Conservation (phyloP, 164 flowering plant genomes). For the Protea cynaroides region DNA sequence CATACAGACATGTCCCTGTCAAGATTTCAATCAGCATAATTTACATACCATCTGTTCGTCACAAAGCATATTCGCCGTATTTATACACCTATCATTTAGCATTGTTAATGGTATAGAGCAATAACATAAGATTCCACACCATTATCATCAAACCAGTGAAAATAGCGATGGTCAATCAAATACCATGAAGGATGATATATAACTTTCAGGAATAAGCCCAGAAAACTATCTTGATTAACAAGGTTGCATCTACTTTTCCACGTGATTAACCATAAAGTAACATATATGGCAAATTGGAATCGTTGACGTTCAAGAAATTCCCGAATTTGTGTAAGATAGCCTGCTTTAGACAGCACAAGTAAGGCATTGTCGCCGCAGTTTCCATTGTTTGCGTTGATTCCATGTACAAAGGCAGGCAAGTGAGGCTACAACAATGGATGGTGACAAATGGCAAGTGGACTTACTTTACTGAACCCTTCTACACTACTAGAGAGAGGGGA, state of each 20-base stretch:
- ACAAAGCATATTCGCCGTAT: constrained; percentile 35
- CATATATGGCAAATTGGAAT: constrained; percentile 13
- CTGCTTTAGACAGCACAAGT: constrained; percentile 11
- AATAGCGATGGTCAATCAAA: too few species aligned
- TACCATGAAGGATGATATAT: too few species aligned
- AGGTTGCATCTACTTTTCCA: constrained; percentile 27
- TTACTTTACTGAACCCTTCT: too few species aligned
- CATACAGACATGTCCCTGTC: constrained; percentile 34
- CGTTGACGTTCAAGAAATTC: constrained; percentile 22
- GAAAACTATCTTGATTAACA: neutral
- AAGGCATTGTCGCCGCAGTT: too few species aligned
- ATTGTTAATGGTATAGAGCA: constrained; percentile 19
- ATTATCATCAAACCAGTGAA: constrained; percentile 1
- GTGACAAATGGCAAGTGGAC: too few species aligned
- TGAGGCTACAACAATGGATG: too few species aligned
- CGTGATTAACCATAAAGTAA: constrained; percentile 19
- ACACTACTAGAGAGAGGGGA: too few species aligned
- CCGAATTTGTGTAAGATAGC: constrained; percentile 8
- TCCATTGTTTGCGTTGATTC: too few species aligned
- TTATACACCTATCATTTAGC: constrained; percentile 36
- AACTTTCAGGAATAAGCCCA: too few species aligned
- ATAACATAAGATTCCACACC: constrained; percentile 6
- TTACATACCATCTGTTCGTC: constrained; percentile 30
- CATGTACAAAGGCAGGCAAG: too few species aligned
- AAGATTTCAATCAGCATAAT: constrained; percentile 41